Evolutionary conservation across 208 protist species (phyloP).

Genomic region (Blastocrithidia nonstop): DNA sequence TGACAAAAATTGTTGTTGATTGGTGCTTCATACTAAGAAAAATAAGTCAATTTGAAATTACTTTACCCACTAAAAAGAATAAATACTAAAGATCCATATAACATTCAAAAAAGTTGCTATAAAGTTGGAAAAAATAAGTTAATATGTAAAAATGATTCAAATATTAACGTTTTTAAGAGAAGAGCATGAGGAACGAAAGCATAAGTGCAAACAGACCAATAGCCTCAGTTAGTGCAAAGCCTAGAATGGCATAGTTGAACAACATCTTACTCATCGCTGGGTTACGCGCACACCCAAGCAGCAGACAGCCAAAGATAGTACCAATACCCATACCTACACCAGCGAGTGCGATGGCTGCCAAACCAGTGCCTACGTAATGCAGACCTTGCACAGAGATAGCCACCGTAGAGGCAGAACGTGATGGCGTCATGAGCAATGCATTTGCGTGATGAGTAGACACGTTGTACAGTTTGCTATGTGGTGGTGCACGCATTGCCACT

Average conservation of each 20-base stretch:
- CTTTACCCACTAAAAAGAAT: too few relatives aligned
- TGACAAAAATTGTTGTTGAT: too few relatives aligned
- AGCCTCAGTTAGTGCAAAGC: constrained; percentile 84
- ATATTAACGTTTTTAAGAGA: constrained; percentile 84
- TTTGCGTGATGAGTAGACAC: too few relatives aligned
- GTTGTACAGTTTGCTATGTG: too few relatives aligned
- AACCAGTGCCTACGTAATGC: constrained; percentile 83
- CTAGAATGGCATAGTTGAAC: constrained; percentile 88
- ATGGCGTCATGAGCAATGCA: constrained; percentile 15
- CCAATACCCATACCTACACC: constrained; percentile 85
- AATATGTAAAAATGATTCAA: too few relatives aligned
- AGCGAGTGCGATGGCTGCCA: constrained; percentile 80
- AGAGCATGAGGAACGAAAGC: constrained; percentile 88
- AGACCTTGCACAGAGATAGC: constrained; percentile 82
- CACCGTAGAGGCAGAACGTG: constrained; percentile 65
- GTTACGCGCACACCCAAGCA: constrained; percentile 78
- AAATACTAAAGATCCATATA: too few relatives aligned
- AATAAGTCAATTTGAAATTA: too few relatives aligned
- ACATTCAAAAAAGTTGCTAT: too few relatives aligned
- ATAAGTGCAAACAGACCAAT: constrained; percentile 85
- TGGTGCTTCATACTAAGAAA: too few relatives aligned
- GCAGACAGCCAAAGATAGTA: constrained; percentile 76
- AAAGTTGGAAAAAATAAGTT: too few relatives aligned
- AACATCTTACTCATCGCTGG: constrained; percentile 84
- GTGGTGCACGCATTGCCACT: too few relatives aligned